A percentile compares a stretch with the other conserved stretches of the same genome.
These are phyloP conservation scores for Ceriops zippeliana DNA, from an alignment of 345 rosid genomes.

Conservation along the genomic window DNA sequence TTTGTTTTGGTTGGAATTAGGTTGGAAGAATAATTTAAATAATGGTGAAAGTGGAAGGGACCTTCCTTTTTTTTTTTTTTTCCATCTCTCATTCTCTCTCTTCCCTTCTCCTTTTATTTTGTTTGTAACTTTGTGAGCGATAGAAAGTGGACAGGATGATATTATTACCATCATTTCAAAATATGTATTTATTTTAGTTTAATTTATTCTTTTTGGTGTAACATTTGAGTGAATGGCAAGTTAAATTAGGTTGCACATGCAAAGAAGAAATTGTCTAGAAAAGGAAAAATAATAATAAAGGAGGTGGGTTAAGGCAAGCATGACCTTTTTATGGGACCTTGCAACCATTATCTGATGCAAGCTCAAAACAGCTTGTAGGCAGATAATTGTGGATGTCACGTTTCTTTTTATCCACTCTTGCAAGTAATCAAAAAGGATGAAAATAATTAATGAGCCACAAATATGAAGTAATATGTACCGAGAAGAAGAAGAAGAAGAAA, in stretches of 20 bases:
- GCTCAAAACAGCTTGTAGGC: not conserved
- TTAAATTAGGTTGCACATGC: conserved; percentile 48
- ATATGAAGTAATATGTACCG: no score
- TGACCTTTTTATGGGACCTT: conserved; percentile 38
- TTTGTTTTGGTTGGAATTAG: conserved; percentile 59
- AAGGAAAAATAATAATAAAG: conserved; percentile 9
- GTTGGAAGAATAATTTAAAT: conserved; percentile 38
- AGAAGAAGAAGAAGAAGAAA: no score
- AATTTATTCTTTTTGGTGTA: conserved; percentile 1
- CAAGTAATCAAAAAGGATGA: no score
- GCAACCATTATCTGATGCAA: conserved; percentile 1
- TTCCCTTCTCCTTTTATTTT: conserved; percentile 9
- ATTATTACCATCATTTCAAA: conserved; percentile 24
- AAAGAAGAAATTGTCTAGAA: conserved; percentile 33
- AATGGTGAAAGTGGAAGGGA: conserved; percentile 45
- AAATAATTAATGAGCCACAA: no score
- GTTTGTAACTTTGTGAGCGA: conserved; percentile 6
- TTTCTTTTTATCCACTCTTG: not conserved
- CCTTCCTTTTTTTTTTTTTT: conserved; percentile 12
- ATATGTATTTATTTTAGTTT: conserved; percentile 8
- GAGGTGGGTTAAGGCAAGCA: conserved; percentile 35
- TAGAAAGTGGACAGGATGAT: conserved; percentile 33
- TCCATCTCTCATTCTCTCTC: not conserved
- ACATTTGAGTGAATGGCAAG: conserved; percentile 57
- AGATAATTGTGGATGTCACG: no score